phyloP scores from a whole-genome alignment of 1,284 basidiomycete species.

The Testicularia cyperi region DNA sequence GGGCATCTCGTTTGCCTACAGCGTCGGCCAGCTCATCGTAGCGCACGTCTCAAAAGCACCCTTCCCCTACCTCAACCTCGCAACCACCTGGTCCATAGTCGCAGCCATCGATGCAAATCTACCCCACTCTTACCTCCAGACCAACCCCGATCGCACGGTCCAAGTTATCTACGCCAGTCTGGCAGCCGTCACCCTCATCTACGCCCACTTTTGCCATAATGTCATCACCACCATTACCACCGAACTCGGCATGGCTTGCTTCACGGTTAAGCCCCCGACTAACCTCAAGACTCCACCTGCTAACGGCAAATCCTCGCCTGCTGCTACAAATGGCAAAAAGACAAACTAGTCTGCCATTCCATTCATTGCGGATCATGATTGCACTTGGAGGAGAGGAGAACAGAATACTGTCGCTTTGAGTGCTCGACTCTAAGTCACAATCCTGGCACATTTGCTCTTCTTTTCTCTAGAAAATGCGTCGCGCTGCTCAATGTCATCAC shows the following conservation, averaged over 20 bases:
- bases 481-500: too few species aligned
- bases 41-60: conserved; percentile 83
- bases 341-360: too few species aligned
- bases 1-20: conserved; percentile 76
- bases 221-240: conserved; percentile 54
- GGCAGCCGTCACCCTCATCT: conserved; percentile 69
- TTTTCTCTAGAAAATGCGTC: too few species aligned
- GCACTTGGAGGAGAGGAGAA: too few species aligned
- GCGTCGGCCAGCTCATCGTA: conserved; percentile 86
- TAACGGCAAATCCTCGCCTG: too few species aligned
- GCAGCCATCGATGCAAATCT: conserved; percentile 72
- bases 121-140: conserved; percentile 69
- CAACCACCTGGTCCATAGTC: conserved; percentile 79
- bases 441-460: too few species aligned
- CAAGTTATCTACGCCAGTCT: conserved; percentile 73
- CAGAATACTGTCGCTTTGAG: too few species aligned
- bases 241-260: conserved; percentile 46
- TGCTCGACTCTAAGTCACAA: too few species aligned
- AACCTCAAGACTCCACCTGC: too few species aligned
- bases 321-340: too few species aligned
- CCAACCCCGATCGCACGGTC: conserved; percentile 66
- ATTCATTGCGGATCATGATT: too few species aligned
- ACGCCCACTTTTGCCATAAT: conserved; percentile 69
- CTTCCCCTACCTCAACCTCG: conserved; percentile 84
- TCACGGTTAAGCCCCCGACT: conserved; percentile 32